Percentiles rank a stretch among this genome's conserved stretches.
These are phyloP conservation scores for Cornus kousa DNA, from an alignment of 148 eudicot species.

Conservation along the genomic window DNA sequence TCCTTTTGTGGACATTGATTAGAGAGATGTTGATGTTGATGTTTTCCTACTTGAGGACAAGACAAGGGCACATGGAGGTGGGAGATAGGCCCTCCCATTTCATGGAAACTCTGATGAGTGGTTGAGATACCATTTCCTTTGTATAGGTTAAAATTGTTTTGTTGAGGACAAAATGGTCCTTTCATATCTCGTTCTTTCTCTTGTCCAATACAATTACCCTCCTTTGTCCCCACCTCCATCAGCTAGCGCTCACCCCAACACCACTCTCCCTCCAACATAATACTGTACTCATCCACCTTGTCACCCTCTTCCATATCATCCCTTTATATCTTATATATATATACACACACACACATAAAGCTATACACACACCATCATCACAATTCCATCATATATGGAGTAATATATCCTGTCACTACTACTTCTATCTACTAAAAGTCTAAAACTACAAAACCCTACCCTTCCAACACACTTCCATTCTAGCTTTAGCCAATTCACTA, in stretches of 20 bases:
- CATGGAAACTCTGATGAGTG: background rate
- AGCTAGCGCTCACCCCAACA: conserved; percentile 23
- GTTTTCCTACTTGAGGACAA: conserved; percentile 42
- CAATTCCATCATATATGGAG: background rate
- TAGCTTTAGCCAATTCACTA: conserved; percentile 16
- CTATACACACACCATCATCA: background rate
- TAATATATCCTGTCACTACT: background rate
- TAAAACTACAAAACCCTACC: background rate
- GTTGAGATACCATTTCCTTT: background rate
- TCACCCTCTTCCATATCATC: background rate
- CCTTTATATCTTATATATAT: background rate
- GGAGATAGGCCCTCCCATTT: background rate
- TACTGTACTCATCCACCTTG: background rate
- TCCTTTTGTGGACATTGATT: background rate
- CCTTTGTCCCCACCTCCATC: conserved; percentile 37
- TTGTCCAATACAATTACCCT: conserved; percentile 22
- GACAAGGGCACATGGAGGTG: conserved; percentile 18
- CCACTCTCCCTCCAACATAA: background rate
- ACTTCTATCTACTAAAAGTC: background rate
- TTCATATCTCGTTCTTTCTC: conserved; percentile 28
- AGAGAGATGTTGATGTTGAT: conserved; percentile 13
- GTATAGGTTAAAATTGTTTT: background rate
- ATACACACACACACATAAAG: background rate
- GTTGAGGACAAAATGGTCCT: conserved; percentile 32
- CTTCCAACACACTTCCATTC: background rate